Percentiles rank a stretch among this genome's conserved stretches.
These are phyloP conservation scores for Ogataea henricii DNA, from an alignment of 805 yeast species.

Conservation along the genomic window DNA sequence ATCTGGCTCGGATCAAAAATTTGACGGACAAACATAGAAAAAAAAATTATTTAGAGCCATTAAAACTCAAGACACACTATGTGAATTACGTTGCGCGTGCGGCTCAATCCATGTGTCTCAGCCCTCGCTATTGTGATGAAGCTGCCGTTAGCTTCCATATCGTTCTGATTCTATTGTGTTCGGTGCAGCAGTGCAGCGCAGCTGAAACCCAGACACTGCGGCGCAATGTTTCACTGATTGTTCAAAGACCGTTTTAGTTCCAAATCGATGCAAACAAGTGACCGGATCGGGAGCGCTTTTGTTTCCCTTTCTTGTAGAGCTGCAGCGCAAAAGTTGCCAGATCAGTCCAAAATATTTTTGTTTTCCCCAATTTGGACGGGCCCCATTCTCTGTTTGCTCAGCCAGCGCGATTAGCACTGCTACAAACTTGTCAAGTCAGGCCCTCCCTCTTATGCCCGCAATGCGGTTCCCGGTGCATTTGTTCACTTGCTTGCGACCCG, in stretches of 20 bases:
- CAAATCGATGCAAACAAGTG: background rate
- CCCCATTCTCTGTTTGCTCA: background rate
- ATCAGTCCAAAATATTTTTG: background rate
- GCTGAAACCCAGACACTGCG: background rate
- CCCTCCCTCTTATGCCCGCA: no score
- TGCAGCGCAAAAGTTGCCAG: background rate
- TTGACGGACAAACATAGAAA: constrained; percentile 1
- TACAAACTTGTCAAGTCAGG: no score
- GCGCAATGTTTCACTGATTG: constrained; percentile 6
- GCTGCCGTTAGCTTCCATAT: background rate
- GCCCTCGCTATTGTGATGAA: background rate
- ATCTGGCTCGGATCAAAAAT: constrained; percentile 1
- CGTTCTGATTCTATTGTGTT: background rate
- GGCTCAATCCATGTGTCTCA: background rate
- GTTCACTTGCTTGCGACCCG: background rate
- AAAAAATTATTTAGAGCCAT: background rate
- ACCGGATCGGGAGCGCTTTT: background rate
- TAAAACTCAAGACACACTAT: background rate
- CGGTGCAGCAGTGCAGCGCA: background rate
- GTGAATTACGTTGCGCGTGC: background rate
- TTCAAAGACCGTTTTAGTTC: background rate
- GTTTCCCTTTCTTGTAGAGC: constrained; percentile 2
- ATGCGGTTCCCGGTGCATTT: background rate
- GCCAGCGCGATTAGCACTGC: background rate
- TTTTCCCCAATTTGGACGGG: background rate